phyloP scores from a whole-genome alignment of 192 early-diverging fungal species.

The Funneliformis geosporum region DNA sequence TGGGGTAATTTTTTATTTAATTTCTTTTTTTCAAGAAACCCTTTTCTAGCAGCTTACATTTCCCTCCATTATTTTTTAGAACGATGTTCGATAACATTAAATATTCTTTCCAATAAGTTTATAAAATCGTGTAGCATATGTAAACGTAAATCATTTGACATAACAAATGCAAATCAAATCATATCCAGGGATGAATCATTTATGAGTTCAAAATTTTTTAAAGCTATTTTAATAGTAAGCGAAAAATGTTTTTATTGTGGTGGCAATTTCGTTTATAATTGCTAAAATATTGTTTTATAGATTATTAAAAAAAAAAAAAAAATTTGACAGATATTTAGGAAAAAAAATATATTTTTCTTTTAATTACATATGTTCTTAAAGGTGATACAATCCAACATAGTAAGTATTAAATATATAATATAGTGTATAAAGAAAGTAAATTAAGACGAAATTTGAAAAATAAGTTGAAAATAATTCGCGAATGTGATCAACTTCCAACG shows the following conservation, averaged over 20 bases:
- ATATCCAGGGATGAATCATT: background rate
- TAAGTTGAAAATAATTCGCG: too few relatives aligned
- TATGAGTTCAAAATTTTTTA: conserved; percentile 6
- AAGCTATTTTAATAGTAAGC: background rate
- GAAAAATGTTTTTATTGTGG: conserved; percentile 25
- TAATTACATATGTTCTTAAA: too few relatives aligned
- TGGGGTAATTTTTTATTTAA: conserved; percentile 2
- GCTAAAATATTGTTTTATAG: too few relatives aligned
- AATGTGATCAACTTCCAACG: too few relatives aligned
- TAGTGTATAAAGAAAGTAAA: too few relatives aligned
- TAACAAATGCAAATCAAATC: too few relatives aligned
- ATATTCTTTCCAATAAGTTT: background rate
- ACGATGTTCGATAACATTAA: conserved; percentile 14
- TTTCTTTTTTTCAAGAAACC: background rate
- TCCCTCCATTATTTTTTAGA: background rate
- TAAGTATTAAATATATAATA: too few relatives aligned
- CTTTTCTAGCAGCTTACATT: background rate
- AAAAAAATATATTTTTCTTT: too few relatives aligned
- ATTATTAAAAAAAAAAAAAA: too few relatives aligned
- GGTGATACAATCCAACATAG: too few relatives aligned
- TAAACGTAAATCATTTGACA: background rate
- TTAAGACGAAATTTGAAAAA: too few relatives aligned
- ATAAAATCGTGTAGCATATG: conserved; percentile 14
- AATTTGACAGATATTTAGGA: too few relatives aligned
- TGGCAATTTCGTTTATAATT: background rate